Evolutionary conservation across 1,284 basidiomycete genomes (phyloP), one percentile per base, ranked within the genome.

Genomic region (Cryptococcus sp.): DNA sequence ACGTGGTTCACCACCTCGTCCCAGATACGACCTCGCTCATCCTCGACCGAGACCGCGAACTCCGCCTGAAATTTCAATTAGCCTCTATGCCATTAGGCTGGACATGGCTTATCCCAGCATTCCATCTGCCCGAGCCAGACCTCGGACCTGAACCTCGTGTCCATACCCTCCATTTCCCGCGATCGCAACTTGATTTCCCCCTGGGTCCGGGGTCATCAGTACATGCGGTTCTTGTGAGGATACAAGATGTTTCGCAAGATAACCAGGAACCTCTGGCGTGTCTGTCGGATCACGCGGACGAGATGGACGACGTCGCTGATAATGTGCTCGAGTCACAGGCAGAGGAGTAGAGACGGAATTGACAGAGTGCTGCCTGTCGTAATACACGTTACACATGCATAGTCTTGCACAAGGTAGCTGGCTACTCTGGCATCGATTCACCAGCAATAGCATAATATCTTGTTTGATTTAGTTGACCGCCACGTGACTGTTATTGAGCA

Each of bases 61-160:
- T 90, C 25, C 83, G 89, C n/a, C 79, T 88, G 45, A 91, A 91
- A 77, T 75, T 91, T 16, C 90, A 89, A 72, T 82, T 89, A 71
- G 89, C 87, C 31, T 72, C 89, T 82, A 81, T 90, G 1, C 86
- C 88, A 64, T 84, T 92, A 75, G 86, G 88, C 25, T 92, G 90
- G 90, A 75, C 86, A 54, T 91, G 90, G 90, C 82, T 91, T 69
- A 85, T 92, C 59, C 90, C 90, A 0, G 82, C 86, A 0, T 91
- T 92, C 80, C 89, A 91, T 69, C 83, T 91, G 77, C 80, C 83
- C 0, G 81, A 82, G 42, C 81, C 82, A 22, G 78, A 80, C 7
- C 25, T 39, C 10, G 22, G 38, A 27, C 22, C 39, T 25, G 62
- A 67, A 40, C 25, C 56, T 86, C 40, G 71, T 74, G 22, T 76